These are phyloP conservation scores for Trypanosoma cruzi DNA, from an alignment of 208 protist genomes.

Conservation along the genomic window DNA sequence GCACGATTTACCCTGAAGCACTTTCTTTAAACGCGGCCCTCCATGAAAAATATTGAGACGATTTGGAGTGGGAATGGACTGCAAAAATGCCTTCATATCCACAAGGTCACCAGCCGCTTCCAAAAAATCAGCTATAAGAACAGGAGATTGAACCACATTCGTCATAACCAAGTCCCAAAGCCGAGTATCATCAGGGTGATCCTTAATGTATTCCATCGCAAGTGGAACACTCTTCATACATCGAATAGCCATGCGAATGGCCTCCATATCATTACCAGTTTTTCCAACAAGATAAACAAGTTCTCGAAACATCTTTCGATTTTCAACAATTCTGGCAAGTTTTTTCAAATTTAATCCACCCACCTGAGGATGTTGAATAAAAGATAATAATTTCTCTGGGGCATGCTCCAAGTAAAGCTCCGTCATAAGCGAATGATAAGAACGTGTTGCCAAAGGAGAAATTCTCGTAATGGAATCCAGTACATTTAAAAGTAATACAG, in stretches of 20 bases:
- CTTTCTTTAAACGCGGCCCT: conserved; percentile 23
- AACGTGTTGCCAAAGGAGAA: conserved; percentile 17
- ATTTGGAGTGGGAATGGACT: conserved; percentile 21
- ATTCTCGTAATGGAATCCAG: conserved; percentile 22
- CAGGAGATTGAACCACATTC: conserved; percentile 33
- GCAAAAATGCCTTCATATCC: conserved; percentile 19
- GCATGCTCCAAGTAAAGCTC: conserved; percentile 28
- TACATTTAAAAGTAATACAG: conserved; percentile 25
- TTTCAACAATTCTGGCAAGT: conserved; percentile 22
- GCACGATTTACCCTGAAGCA: conserved; percentile 11
- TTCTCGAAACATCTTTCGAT: conserved; percentile 31
- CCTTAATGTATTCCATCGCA: conserved; percentile 28
- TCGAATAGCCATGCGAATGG: conserved; percentile 28
- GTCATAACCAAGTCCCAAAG: conserved; percentile 22
- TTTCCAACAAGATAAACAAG: conserved; percentile 33
- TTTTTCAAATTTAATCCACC: conserved; percentile 27
- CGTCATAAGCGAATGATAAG: conserved; percentile 28
- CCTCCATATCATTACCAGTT: conserved; percentile 35
- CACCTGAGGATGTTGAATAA: conserved; percentile 33
- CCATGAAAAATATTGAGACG: conserved; percentile 10
- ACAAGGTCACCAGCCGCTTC: conserved; percentile 22
- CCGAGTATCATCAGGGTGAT: conserved; percentile 13
- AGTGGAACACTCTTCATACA: conserved; percentile 30
- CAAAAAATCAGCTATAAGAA: conserved; percentile 36
- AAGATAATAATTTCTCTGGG: conserved; percentile 27